Base-by-base conservation (phyloP, 768 basidiomycete genomes). In the Paxillus ammoniavirescens region DNA sequence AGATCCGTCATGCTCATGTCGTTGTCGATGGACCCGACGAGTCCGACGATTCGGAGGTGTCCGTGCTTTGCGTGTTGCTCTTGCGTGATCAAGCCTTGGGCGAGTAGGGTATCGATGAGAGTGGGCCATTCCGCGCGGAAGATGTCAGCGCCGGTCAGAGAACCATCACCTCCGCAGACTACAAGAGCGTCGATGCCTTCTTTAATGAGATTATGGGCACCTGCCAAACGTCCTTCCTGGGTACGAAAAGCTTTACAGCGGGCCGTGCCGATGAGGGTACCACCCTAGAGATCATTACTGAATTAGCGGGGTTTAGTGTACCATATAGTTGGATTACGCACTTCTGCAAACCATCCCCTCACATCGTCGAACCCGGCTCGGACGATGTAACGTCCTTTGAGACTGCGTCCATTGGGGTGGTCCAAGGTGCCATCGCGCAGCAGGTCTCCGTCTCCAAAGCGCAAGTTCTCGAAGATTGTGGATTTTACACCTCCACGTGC, bases 341-440 rank as follows among this genome's bases (percentile, higher is more conserved):
- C 92, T 80, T 97, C 83, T 30, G 88, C 82, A 60, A 96, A 87
- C 93, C 94, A 98, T 12, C 92, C 93, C 44, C 93, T 78, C 31
- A 98, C 96, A 69, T 99, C 97, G 67, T 99, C 97, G 88, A 95
- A 98, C 9, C 97, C 97, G 2, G 96, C 96, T 50, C 92, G 80
- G 18, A 98, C 89, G 61, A 98, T 97, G 71, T 97, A 93, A 46
- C 89, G 78, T 2, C 93, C 93, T 65, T 91, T 94, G 64, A 99
- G 80, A 3, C 86, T 85, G 49, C 86, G 79, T 21, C 87, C 87
- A 15, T 77, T 59, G 2, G 72, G 64, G 55, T 79, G 82, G 68
- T 94, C 92, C 13, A 84, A 86, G 5, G 91, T 93, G 4, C 93
- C 93, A 58, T 94, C 89, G 59, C 77, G 83, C 44, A 93, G 73